Conservation (phyloP, 805 yeast genomes). For the Zygoascus flipseniorum region DNA sequence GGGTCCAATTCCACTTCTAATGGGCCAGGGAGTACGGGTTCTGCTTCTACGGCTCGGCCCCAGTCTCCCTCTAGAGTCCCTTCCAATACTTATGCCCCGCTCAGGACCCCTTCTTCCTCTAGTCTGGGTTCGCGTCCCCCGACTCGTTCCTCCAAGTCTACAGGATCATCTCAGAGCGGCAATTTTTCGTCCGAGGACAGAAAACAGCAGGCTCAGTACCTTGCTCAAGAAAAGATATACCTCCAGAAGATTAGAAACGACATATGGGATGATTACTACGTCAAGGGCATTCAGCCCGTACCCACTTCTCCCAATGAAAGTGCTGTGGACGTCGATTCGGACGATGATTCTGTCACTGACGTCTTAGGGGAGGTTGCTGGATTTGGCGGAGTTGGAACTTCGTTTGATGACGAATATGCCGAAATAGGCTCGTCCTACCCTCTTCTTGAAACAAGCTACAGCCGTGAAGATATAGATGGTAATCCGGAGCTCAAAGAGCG, state of each 20-base stretch:
- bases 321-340: constrained; percentile 26
- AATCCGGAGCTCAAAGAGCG: constrained; percentile 47
- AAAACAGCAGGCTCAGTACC: constrained; percentile 32
- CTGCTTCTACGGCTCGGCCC: constrained; percentile 6
- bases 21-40: neutral
- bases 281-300: constrained; percentile 46
- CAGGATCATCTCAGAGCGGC: neutral
- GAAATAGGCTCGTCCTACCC: constrained; percentile 15
- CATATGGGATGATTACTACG: constrained; percentile 60
- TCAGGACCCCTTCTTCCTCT: constrained; percentile 8
- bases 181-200: constrained; percentile 1
- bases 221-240: constrained; percentile 61
- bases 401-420: constrained; percentile 26
- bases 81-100: constrained; percentile 17
- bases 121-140: neutral
- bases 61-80: constrained; percentile 18
- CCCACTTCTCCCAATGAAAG: constrained; percentile 23
- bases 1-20: neutral
- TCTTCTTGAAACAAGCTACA: constrained; percentile 12
- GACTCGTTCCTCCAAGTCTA: neutral
- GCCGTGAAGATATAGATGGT: constrained; percentile 14
- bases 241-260: constrained; percentile 54
- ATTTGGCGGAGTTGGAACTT: constrained; percentile 26
- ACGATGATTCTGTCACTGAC: constrained; percentile 23
- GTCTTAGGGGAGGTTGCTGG: constrained; percentile 19